phyloP scores from a whole-genome alignment of 768 basidiomycete species.

The Tremella mesenterica region DNA sequence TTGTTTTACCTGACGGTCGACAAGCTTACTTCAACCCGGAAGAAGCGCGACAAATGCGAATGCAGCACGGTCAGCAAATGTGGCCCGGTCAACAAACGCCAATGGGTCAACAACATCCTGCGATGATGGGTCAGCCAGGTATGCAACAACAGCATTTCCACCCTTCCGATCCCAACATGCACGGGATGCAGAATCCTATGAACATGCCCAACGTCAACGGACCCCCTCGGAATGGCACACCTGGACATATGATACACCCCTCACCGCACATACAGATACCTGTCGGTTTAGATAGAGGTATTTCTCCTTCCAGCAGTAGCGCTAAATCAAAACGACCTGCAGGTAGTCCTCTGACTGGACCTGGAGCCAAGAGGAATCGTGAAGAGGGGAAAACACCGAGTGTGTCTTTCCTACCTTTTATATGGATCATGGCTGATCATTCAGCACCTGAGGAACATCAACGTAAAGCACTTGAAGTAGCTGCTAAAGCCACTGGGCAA shows the following conservation, averaged over 20 bases:
- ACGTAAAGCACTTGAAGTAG: constrained; percentile 13
- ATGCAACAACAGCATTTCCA: background rate
- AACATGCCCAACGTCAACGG: background rate
- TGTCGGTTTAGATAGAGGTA: background rate
- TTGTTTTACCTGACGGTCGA: background rate
- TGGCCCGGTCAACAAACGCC: background rate
- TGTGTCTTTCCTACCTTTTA: background rate
- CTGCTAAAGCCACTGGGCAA: background rate
- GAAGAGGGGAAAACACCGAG: background rate
- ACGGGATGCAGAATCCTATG: too few species aligned
- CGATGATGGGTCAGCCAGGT: too few species aligned
- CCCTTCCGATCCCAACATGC: too few species aligned
- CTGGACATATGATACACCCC: background rate
- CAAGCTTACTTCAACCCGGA: background rate
- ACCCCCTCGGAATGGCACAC: background rate
- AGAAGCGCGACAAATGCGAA: background rate
- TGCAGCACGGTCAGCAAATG: constrained; percentile 5
- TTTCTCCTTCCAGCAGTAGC: background rate
- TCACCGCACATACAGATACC: background rate
- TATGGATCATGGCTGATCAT: background rate
- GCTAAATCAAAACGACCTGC: background rate
- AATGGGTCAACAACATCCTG: background rate
- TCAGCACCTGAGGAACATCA: constrained; percentile 18
- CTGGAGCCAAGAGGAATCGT: background rate
- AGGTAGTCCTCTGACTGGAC: background rate